phyloP scores from a whole-genome alignment of 2,329 filamentous ascomycete species.

The Chaetoscypha palmicola region DNA sequence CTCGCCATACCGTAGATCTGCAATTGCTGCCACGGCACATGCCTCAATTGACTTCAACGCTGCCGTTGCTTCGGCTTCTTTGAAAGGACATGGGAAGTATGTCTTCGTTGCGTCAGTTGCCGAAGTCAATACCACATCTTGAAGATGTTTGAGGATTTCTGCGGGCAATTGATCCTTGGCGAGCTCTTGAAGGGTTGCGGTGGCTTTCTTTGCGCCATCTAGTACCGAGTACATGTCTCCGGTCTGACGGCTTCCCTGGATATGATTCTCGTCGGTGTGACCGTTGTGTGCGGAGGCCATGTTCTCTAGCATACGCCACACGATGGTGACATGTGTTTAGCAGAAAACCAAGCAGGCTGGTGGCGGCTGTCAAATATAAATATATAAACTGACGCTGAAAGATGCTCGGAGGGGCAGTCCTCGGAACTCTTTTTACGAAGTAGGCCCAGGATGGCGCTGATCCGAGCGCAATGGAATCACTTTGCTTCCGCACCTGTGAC shows the following conservation, averaged over 20 bases:
- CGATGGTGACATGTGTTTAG: neutral
- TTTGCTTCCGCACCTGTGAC: no score
- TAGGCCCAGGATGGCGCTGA: neutral
- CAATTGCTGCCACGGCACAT: constrained; percentile 50
- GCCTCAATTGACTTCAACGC: constrained; percentile 40
- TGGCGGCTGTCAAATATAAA: neutral
- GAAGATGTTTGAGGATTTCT: constrained; percentile 19
- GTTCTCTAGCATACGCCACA: neutral
- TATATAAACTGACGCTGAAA: neutral
- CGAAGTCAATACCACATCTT: constrained; percentile 23
- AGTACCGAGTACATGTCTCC: constrained; percentile 21
- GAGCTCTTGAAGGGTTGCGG: constrained; percentile 12
- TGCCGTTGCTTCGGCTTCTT: constrained; percentile 39
- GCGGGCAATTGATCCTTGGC: constrained; percentile 19
- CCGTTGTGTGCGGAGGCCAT: neutral
- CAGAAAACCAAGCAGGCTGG: neutral
- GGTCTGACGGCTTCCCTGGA: neutral
- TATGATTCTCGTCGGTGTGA: neutral
- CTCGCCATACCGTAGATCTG: constrained; percentile 44
- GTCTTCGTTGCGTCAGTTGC: constrained; percentile 24
- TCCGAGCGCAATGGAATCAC: no score
- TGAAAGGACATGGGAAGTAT: constrained; percentile 42
- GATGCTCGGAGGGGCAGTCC: neutral
- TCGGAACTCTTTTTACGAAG: neutral
- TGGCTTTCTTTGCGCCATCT: constrained; percentile 22